Base-by-base conservation (phyloP, 345 rosid species). In the Ricinus communis region DNA sequence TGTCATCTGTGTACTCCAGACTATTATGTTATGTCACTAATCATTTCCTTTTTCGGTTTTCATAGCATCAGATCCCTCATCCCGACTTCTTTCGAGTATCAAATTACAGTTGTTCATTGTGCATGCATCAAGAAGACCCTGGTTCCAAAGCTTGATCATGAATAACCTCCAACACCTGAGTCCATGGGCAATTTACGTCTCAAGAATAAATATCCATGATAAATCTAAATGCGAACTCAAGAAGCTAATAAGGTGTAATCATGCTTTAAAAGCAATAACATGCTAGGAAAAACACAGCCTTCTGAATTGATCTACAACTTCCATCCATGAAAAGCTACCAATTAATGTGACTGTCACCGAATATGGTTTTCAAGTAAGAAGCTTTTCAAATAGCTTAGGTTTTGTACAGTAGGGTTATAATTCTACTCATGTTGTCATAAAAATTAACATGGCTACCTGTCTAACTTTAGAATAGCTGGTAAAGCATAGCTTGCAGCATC, bases 141-240 rank as follows among this genome's bases (percentile, higher is more conserved):
- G 98, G 80, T 92, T 94, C 98, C 97, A 94, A 19, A 94, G 89
- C 79, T 94, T 94, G 73, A 92, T 86, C 97, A 95, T 89, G 70
- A 92, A 90, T 77, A 95, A 63, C 77, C 91, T 89, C 97, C 97
- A 95, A 81, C 99, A 92, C 97, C 98, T 91, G 81, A 62, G 62
- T 45, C 60, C 49, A 66, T 56, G 5, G 61, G 19, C 24, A 65
- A 30, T 46, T 50, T 31, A 62, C 36, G 53, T 12, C 19, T 47
- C 22, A 19, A 25, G 21, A 57, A 41, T 19, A 51, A 52, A 62
- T n/a, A 24, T 27, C 8, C 49, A 16, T 25, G 62, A 8, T 7
- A 38, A 9, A 36, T 43, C 18, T 15, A 30, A 58, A 19, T 21
- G n/a, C n/a, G n/a, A n/a, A n/a, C n/a, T n/a, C n/a, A n/a, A n/a